A percentile compares a stretch with the other conserved stretches of the same genome.
Evolutionary conservation across 768 basidiomycete genomes (phyloP).

Genomic region (Chalciporus chontae): DNA sequence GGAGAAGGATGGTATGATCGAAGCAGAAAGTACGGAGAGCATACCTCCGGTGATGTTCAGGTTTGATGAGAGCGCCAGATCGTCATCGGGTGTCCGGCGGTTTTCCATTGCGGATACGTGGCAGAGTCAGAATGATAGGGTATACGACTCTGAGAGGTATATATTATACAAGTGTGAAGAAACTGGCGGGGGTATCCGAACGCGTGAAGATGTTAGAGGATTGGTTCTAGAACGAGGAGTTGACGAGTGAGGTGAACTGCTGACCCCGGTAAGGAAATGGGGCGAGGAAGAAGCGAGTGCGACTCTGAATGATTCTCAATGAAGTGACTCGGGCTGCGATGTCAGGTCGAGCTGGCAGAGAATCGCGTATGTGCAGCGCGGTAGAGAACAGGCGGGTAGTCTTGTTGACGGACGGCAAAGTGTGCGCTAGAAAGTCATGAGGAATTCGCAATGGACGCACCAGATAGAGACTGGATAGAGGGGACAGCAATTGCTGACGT

Average conservation of each 20-base stretch:
- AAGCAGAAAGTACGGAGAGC: conserved; percentile 12
- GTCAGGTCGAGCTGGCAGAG: neutral
- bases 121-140: neutral
- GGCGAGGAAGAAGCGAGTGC: neutral
- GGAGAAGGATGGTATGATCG: conserved; percentile 10
- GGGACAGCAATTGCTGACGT: neutral
- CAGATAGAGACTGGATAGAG: neutral
- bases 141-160: neutral
- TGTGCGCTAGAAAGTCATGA: neutral
- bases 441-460: neutral
- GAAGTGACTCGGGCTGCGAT: neutral
- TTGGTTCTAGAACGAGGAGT: neutral
- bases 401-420: neutral
- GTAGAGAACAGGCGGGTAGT: neutral
- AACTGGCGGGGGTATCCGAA: neutral
- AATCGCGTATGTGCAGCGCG: neutral
- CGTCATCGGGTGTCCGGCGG: conserved; percentile 18
- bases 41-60: conserved; percentile 25
- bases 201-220: neutral
- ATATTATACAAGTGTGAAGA: neutral
- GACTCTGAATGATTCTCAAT: neutral
- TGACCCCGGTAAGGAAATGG: neutral
- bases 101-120: conserved; percentile 21
- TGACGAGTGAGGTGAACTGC: neutral
- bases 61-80: conserved; percentile 9